Percentiles rank a stretch among this genome's conserved stretches.
Evolutionary conservation across 2,329 filamentous ascomycete species (phyloP).

Genomic region (Emericellopsis cladophorae): DNA sequence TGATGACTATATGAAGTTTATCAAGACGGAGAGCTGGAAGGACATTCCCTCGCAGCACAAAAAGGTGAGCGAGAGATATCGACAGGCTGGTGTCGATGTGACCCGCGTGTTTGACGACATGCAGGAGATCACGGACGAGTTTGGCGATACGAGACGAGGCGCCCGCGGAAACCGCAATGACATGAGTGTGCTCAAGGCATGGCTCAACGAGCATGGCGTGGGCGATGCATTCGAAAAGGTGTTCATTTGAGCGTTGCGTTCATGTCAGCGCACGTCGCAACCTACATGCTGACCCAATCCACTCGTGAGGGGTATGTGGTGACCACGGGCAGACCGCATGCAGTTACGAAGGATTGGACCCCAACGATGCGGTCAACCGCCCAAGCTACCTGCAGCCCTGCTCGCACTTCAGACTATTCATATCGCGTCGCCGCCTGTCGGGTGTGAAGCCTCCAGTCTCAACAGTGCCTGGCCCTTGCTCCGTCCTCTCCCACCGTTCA

Average conservation of each 20-base stretch:
- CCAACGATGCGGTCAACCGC: too few species aligned
- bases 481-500: background rate
- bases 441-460: too few species aligned
- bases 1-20: constrained; percentile 49
- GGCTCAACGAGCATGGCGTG: constrained; percentile 30
- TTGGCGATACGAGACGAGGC: constrained; percentile 30
- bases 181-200: constrained; percentile 38
- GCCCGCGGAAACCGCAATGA: constrained; percentile 36
- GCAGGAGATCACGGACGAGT: constrained; percentile 38
- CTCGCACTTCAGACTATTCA: too few species aligned
- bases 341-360: too few species aligned
- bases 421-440: too few species aligned
- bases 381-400: too few species aligned
- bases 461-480: too few species aligned
- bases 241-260: constrained; percentile 10
- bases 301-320: too few species aligned
- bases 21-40: constrained; percentile 51
- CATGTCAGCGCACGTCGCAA: too few species aligned
- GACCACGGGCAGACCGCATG: too few species aligned
- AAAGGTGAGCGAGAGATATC: constrained; percentile 44
- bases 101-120: constrained; percentile 38
- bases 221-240: constrained; percentile 30
- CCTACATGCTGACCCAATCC: too few species aligned
- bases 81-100: constrained; percentile 20
- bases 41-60: constrained; percentile 50